Evolutionary conservation across 176 grass and related monocot species (phyloP), one percentile per base, ranked within the genome.

Genomic region (Poa pratensis): DNA sequence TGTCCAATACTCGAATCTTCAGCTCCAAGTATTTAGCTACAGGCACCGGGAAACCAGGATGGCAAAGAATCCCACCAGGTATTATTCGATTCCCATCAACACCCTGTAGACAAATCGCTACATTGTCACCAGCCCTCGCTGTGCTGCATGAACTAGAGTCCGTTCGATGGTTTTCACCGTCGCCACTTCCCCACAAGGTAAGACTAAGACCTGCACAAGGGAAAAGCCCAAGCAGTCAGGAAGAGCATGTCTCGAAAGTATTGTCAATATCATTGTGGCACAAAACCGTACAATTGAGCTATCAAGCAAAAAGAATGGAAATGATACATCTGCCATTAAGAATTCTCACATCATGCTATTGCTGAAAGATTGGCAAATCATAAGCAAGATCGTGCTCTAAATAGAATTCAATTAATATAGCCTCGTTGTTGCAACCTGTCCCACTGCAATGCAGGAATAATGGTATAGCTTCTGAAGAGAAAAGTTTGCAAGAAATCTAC

Each of bases 71-170:
- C 43, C 96, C 93, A 1, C 96, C 91, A 83, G 92, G 75, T 77
- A 97, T 81, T 63, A 94, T 83, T 68, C 89, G 65, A 85, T 54
- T 88, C 35, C 77, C 87, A 76, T 91, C 90, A 66, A 93, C 58
- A 50, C 90, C 90, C 49, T 91, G 92, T 78, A 97, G 77, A 71
- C 26, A 78, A 82, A 97, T 82, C 5, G 88, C 86, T 37, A 97
- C 92, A 87, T 92, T 94, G 82, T 97, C 94, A 55, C 94, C 94
- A 73, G 94, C 94, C 85, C 88, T 89, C n/a, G 94, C 94, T 79
- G 86, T 78, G 77, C 40, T 85, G 85, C 93, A 98, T 30, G 78
- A 62, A 79, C 46, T 92, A 66, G 91, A 92, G 73, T 95, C 91
- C 85, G 91, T 64, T 98, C 91, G 7, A 98, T 98, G 27, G 89